Base-by-base conservation (phyloP, 257 asterid species). In the Verbena officinalis region DNA sequence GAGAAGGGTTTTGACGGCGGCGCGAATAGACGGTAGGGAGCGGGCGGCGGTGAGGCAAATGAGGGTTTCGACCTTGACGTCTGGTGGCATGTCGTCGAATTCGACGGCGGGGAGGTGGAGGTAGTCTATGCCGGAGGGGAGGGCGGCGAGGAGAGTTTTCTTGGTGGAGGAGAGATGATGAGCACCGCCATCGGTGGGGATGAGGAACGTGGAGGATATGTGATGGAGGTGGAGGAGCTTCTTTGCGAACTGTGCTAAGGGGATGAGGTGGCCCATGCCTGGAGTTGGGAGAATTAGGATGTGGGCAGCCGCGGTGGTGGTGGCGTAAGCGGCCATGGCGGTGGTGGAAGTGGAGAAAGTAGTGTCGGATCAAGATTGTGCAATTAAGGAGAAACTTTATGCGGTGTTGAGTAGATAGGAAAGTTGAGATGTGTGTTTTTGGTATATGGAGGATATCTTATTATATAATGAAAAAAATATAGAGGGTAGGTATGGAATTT, bases 211-310 rank as follows among this genome's bases (percentile, higher is more conserved):
- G 34, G 78, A 57, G 43, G 80, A 24, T 72, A 83, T 59, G 17
- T 61, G 72, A 75, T 81, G 85, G 17, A 36, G 73, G 20, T 34
- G 40, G 36, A 55, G 33, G 55, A 86, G 78, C 8, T 58, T 62
- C 49, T 80, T 80, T 13, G 95, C 75, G 39, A 86, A 75, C 62
- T 84, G 75, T 14, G 45, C 70, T 0, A 82, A 65, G 23, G 94
- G 88, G 77, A 83, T 75, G 55, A 85, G 79, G 68, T 87, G 96
- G 11, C 93, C 93, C 81, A 85, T 85, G 46, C 93, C 93, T 2
- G 87, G 88, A 2, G 84, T 55, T 1, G 88, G 84, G 14, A 86
- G 38, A 1, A 83, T 43, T 13, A 71, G 76, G 16, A 86, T 65
- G 54, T 79, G 84, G 45, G 82, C 55, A n/a, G n/a, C n/a, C n/a